Conservation (phyloP, 306 rosid species). For the Pachyrhizus erosus region DNA sequence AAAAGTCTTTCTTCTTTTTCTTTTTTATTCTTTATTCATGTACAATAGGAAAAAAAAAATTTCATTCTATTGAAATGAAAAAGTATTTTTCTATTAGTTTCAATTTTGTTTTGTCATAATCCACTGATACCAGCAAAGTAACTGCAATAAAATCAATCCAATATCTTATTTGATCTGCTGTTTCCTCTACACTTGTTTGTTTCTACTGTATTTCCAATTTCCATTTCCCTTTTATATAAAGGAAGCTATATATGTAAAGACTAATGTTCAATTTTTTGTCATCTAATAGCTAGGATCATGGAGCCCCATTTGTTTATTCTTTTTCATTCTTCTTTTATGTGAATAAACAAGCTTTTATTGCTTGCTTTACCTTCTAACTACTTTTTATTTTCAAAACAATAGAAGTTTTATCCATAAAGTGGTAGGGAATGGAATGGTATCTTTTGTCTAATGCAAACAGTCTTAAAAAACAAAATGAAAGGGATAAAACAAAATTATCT, state of each 20-base stretch:
- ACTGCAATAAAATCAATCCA: neutral
- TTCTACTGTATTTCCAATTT: neutral
- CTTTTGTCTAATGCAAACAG: slow-evolving; percentile 30
- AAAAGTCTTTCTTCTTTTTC: too few relatives aligned
- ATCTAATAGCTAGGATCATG: neutral
- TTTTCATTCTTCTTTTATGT: neutral
- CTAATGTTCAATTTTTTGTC: neutral
- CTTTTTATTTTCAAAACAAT: slow-evolving; percentile 16
- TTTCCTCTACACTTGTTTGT: too few relatives aligned
- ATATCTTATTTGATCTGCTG: too few relatives aligned
- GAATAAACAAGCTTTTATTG: neutral
- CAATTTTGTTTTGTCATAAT: too few relatives aligned
- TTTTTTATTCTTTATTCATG: too few relatives aligned
- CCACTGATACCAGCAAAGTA: neutral
- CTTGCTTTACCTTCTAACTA: neutral
- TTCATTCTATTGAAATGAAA: too few relatives aligned
- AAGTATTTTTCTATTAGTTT: too few relatives aligned
- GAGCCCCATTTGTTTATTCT: neutral
- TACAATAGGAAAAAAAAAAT: too few relatives aligned
- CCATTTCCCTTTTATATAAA: neutral
- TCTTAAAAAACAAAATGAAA: neutral
- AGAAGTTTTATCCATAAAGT: neutral
- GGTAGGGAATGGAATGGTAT: neutral
- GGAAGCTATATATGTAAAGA: neutral
- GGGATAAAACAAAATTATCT: neutral